Conservation (phyloP, 441 rosid genomes). For the Populus hybrid region DNA sequence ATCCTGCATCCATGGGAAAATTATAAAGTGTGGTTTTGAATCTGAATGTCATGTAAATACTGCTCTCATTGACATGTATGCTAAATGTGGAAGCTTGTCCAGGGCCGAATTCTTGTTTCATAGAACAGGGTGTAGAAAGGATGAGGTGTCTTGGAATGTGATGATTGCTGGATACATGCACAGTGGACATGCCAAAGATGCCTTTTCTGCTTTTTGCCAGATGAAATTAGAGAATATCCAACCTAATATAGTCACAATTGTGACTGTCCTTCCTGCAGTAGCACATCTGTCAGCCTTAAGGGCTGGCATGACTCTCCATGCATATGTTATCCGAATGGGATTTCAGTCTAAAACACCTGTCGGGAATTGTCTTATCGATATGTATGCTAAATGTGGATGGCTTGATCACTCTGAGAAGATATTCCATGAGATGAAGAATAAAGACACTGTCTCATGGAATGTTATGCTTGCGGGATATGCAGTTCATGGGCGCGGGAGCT, state of each 20-base stretch:
- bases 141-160: conserved; percentile 50
- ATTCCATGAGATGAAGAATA: conserved; percentile 44
- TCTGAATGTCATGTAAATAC: conserved; percentile 36
- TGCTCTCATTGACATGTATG: conserved; percentile 52
- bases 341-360: conserved; percentile 25
- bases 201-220: conserved; percentile 37
- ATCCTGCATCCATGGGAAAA: conserved; percentile 34
- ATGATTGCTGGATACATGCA: conserved; percentile 51
- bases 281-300: conserved; percentile 37
- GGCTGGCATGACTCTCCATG: conserved; percentile 51
- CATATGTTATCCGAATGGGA: conserved; percentile 42
- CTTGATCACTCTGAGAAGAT: conserved; percentile 34
- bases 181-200: conserved; percentile 48
- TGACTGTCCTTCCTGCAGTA: conserved; percentile 47
- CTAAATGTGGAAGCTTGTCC: conserved; percentile 48
- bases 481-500: conserved; percentile 49
- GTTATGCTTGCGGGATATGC: conserved; percentile 57
- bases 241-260: conserved; percentile 49
- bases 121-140: conserved; percentile 29
- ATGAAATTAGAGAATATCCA: conserved; percentile 43
- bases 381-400: conserved; percentile 69
- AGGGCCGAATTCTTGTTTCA: conserved; percentile 39
- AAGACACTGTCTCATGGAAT: conserved; percentile 50
- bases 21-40: conserved; percentile 39
- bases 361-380: conserved; percentile 51